Evolutionary conservation across 345 rosid genomes (phyloP), one percentile per base, ranked within the genome.

Genomic region (Gossypium arboreum): DNA sequence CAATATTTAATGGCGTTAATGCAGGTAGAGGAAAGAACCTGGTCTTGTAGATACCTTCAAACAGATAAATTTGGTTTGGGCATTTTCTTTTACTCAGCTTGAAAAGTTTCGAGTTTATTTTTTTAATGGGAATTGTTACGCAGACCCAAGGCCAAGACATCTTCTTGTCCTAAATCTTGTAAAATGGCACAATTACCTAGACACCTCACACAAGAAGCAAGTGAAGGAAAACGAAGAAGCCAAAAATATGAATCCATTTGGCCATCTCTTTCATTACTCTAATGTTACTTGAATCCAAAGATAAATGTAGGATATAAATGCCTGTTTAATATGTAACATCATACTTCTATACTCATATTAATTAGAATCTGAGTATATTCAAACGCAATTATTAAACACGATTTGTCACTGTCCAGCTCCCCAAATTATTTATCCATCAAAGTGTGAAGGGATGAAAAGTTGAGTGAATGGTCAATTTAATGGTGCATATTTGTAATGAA

Each of bases 391-490:
- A 34, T 34, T 34, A 34, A 34, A 34, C 39, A 34, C 6, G 39
- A 34, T 34, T 34, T 34, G 39, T 34, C 39, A 34, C 6, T 34
- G 39, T 34, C 39, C 39, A 34, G 39, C 39, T 34, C 6, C 39
- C 39, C 39, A 34, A 4, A 34, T 34, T 34, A 34, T 34, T 34
- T 34, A 34, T 34, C 39, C 39, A 34, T 34, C 39, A 34, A 34
- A 34, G 39, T 4, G 39, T 16, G 1, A n/a, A 64, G 2, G 51
- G 45, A 18, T 70, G 58, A 51, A 52, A 69, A 51, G 3, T 69
- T 44, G 41, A 72, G 68, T 50, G 76, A 50, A 62, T 73, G 20
- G 75, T 58, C 41, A 58, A 59, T 73, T 60, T 59, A 10, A 73
- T 45, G 50, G 62, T 9, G 52, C 71, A 52, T 29, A 22, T 17